phyloP scores from a whole-genome alignment of 208 protist genomes.

The Endotrypanum monterogeii region DNA sequence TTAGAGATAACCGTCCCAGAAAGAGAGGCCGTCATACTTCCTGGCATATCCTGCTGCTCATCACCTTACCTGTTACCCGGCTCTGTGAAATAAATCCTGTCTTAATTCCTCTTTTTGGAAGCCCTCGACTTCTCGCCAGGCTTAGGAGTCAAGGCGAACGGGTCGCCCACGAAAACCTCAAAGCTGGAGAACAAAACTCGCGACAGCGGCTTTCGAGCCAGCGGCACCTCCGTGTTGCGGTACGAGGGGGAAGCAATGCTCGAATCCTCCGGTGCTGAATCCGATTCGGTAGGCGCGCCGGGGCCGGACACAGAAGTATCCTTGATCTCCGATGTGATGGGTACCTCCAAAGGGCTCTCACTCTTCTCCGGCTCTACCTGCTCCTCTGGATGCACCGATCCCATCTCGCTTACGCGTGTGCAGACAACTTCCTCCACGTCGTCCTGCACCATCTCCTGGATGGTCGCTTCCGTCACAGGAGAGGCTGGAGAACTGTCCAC shows the following conservation, averaged over 20 bases:
- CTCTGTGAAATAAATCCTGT: background rate
- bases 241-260: background rate
- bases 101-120: slow-evolving; percentile 6
- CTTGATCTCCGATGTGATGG: background rate
- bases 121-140: slow-evolving; percentile 9
- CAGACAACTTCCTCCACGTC: background rate
- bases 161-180: slow-evolving; percentile 20
- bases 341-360: background rate
- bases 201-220: background rate
- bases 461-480: background rate
- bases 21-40: background rate
- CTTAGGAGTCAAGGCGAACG: slow-evolving; percentile 2
- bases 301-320: background rate
- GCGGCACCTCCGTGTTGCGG: slow-evolving; percentile 5
- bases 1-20: background rate
- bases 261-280: background rate
- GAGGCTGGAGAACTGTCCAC: background rate
- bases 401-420: background rate
- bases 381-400: background rate
- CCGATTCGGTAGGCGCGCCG: slow-evolving; percentile 1
- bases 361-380: background rate
- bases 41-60: background rate
- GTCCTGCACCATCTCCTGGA: background rate
- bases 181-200: slow-evolving; percentile 9
- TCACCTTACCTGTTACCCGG: background rate